Percentiles rank a stretch among this genome's conserved stretches.
These are phyloP conservation scores for Melastoma malabathricum DNA, from an alignment of 345 rosid species.

Conservation along the genomic window DNA sequence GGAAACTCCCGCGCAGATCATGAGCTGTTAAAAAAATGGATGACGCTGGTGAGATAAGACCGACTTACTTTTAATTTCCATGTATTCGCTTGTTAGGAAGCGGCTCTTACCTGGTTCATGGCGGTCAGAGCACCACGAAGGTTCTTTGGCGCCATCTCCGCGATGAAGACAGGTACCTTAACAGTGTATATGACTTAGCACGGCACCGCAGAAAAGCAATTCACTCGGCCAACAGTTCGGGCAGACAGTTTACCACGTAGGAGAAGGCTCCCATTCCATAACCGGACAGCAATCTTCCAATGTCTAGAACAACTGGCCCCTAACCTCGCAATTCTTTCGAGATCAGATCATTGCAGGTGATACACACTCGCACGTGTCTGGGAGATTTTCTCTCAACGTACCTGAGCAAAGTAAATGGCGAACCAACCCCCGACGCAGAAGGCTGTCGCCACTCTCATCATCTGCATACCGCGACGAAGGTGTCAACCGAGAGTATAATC, in stretches of 20 bases:
- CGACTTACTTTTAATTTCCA: not conserved
- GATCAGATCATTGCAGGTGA: not conserved
- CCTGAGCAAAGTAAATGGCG: conserved; percentile 81
- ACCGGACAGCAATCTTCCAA: conserved; percentile 73
- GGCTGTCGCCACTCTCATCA: conserved; percentile 56
- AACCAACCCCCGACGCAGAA: conserved; percentile 74
- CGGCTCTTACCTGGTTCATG: conserved; percentile 48
- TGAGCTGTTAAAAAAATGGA: conserved; percentile 34
- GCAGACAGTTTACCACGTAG: conserved; percentile 42
- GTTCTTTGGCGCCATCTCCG: conserved; percentile 77
- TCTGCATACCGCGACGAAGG: conserved; percentile 20
- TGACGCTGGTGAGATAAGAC: not conserved
- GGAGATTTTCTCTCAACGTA: conserved; percentile 4
- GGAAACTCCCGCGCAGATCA: conserved; percentile 66
- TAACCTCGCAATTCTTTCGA: conserved; percentile 10
- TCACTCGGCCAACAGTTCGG: conserved; percentile 5
- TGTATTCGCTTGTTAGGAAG: not conserved
- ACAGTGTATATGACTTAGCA: not conserved
- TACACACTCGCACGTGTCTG: not conserved
- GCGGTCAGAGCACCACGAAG: conserved; percentile 78
- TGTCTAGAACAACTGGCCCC: conserved; percentile 50
- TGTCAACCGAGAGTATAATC: not conserved
- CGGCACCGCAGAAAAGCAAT: too few relatives aligned
- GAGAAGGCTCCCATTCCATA: conserved; percentile 93
- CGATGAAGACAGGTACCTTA: conserved; percentile 79